These are phyloP conservation scores for Aquilaria yunnanensis DNA, from an alignment of 345 rosid genomes.

Conservation along the genomic window DNA sequence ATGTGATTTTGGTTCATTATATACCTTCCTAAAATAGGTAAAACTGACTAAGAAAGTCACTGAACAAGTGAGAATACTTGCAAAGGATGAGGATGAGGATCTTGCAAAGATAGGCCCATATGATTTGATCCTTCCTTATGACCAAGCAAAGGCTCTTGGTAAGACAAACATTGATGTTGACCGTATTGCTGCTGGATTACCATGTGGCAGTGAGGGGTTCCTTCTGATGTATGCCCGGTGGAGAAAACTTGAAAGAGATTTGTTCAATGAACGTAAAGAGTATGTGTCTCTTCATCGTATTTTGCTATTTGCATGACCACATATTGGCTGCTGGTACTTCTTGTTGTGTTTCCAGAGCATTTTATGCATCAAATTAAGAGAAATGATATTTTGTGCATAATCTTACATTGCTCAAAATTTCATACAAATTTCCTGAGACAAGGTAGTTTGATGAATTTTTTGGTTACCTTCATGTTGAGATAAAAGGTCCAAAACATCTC, in stretches of 20 bases:
- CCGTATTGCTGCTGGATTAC: slow-evolving; percentile 94
- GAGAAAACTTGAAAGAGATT: slow-evolving; percentile 91
- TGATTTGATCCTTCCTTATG: slow-evolving; percentile 70
- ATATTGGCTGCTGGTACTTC: slow-evolving; percentile 3
- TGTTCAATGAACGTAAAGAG: slow-evolving; percentile 88
- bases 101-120: slow-evolving; percentile 55
- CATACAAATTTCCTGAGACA: not conserved
- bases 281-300: slow-evolving; percentile 23
- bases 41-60: slow-evolving; percentile 80
- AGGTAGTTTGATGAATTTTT: not conserved
- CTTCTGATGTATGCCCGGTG: slow-evolving; percentile 96
- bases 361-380: slow-evolving; percentile 1
- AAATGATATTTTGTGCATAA: slow-evolving; percentile 1
- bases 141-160: slow-evolving; percentile 95
- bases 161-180: slow-evolving; percentile 83
- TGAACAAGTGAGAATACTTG: slow-evolving; percentile 78
- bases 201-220: slow-evolving; percentile 94
- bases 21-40: slow-evolving; percentile 33
- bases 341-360: slow-evolving; percentile 1
- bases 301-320: not conserved
- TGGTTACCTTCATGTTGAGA: too few species aligned
- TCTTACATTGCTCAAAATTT: not conserved
- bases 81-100: slow-evolving; percentile 76
- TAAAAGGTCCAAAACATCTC: not conserved
- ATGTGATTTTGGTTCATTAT: not conserved